Base-by-base conservation (phyloP, 768 basidiomycete genomes). In the Auriscalpium orientale region DNA sequence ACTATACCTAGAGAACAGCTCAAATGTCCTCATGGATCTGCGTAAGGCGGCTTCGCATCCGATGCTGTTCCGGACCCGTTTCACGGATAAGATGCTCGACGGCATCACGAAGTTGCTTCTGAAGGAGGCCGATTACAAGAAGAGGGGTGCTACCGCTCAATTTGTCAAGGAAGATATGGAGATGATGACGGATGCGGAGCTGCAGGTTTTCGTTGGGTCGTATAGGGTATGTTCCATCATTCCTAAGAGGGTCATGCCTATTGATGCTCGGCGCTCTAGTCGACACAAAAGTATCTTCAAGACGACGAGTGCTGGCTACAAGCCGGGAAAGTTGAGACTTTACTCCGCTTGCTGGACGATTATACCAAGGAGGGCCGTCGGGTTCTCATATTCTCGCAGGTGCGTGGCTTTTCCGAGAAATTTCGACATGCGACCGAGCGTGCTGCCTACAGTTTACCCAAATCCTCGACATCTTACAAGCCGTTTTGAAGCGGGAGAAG, bases 121-220 rank as follows among this genome's bases (percentile, higher is more conserved):
- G 68, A 91, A 91, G 68, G 95, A 98, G 67, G 85, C 89, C 4
- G 91, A 95, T 65, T 98, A 93, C 71, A 88, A 83, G 71, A 89
- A 85, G 68, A 82, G 88, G 15, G 84, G 84, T 1, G 87, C 88
- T 8, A 68, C 89, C 46, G 90, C 84, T 64, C 82, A 94, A 35
- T 81, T 85, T 58, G 92, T 99, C 51, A 91, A 92, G 67, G 97
- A 99, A 69, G 97, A 99, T 70, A 92, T 99, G 89, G 83, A 89
- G 63, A 87, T 97, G 18, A 98, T 98, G 95, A 95, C 93, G 46
- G 97, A 99, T 70, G 87, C 93, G 8, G 97, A 98, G 71, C 76
- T 99, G 37, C 92, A 97, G 65, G 71, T 81, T 44, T 95, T 95
- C 67, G 89, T 88, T 65, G 79, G 80, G 49, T 82, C 83, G 11